Conservation (phyloP, 2,329 filamentous ascomycete genomes). For the Aspergillus pseudoterreus region DNA sequence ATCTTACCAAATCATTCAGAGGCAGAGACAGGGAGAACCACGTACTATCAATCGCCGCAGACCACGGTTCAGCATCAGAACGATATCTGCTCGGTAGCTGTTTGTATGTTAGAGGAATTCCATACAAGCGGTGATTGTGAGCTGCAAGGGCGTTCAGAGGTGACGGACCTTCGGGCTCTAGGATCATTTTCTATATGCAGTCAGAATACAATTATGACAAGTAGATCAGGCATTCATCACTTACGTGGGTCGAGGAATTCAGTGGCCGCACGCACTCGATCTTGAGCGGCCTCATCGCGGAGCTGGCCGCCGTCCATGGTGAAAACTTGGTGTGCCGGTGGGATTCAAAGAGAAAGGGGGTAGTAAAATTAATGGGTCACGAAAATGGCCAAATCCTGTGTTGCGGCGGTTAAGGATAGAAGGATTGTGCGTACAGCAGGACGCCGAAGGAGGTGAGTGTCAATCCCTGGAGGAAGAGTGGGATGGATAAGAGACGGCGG, state of each 20-base stretch:
- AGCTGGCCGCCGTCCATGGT: constrained; percentile 71
- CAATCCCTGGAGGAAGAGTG: constrained; percentile 13
- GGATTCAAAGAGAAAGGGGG: constrained; percentile 5
- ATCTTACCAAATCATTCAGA: background rate
- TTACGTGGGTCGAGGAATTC: constrained; percentile 93
- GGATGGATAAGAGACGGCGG: constrained; percentile 10
- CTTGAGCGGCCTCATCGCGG: constrained; percentile 76
- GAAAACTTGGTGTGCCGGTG: constrained; percentile 13
- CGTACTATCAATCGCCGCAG: constrained; percentile 55
- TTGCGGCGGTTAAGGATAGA: constrained; percentile 7
- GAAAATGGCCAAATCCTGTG: background rate
- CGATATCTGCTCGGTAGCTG: constrained; percentile 88
- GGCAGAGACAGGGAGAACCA: constrained; percentile 1
- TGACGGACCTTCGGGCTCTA: constrained; percentile 50
- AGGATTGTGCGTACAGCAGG: background rate
- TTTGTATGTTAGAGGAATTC: constrained; percentile 28
- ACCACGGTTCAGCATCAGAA: constrained; percentile 66
- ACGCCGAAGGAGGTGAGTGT: constrained; percentile 5
- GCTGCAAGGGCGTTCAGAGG: background rate
- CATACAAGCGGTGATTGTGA: background rate
- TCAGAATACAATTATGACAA: constrained; percentile 13
- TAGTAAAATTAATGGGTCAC: background rate
- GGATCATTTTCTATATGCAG: constrained; percentile 48
- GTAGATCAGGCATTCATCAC: constrained; percentile 23
- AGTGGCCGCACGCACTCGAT: constrained; percentile 80